A percentile compares a stretch with the other conserved stretches of the same genome.
These are phyloP conservation scores for Trametes maxima DNA, from an alignment of 768 basidiomycete species.

Conservation along the genomic window DNA sequence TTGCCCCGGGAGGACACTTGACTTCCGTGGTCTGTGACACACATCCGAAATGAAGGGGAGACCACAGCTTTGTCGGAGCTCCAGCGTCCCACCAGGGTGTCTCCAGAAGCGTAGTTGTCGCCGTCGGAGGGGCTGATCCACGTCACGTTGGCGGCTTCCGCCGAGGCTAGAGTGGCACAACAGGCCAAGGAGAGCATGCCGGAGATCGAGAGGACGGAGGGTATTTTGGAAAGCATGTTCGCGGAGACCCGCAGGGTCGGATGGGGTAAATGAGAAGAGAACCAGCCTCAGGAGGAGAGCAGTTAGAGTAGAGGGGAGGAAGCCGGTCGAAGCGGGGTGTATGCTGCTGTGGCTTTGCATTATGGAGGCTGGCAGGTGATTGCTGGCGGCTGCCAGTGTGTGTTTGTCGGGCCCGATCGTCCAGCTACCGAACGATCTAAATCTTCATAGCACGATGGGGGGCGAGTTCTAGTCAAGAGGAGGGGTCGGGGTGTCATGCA, in stretches of 20 bases:
- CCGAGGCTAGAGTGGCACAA: neutral
- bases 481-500: constrained; percentile 23
- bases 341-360: too few relatives aligned
- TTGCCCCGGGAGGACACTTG: neutral
- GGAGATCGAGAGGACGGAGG: constrained; percentile 8
- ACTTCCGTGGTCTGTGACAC: constrained; percentile 19
- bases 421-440: too few relatives aligned
- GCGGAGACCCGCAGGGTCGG: neutral
- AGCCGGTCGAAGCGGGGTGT: neutral
- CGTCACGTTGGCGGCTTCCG: constrained; percentile 23
- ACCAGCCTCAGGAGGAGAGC: constrained; percentile 2
- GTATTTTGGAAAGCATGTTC: neutral
- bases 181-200: constrained; percentile 1
- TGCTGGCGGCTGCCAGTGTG: neutral
- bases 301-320: neutral
- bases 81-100: constrained; percentile 38
- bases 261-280: neutral
- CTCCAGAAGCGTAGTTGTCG: constrained; percentile 32
- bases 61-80: constrained; percentile 27
- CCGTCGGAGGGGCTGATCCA: constrained; percentile 35
- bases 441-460: neutral
- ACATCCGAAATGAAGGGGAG: constrained; percentile 40
- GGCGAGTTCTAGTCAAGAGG: too few relatives aligned
- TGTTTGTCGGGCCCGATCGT: neutral
- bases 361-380: neutral